Evolutionary conservation across 257 asterid genomes (phyloP), one percentile per base, ranked within the genome.

Genomic region (Oldenlandia corymbosa): DNA sequence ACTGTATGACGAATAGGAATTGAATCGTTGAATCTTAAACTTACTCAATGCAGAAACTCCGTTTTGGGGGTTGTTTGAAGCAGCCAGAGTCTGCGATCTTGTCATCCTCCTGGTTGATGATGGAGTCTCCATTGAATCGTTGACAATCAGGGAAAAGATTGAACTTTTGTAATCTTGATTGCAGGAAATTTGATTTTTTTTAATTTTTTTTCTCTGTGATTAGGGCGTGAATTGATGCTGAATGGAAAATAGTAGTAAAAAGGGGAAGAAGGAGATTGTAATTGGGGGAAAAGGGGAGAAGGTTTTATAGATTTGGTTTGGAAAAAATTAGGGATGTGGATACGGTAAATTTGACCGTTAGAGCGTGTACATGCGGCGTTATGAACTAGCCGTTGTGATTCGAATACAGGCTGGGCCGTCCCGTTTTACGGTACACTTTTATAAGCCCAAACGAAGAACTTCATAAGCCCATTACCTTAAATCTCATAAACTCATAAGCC

Each of bases 321-420:
- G 30, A 9, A 21, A 52, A 56, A 17, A 36, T 36, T 74, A 59
- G 75, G 75, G 73, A 58, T 69, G 11, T 24, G 20, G 26, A 8
- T 54, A 63, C 62, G 67, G 69, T 48, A 18, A 58, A 76, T 71
- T 21, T 77, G 94, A 87, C 95, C 97, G 97, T 89, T 89, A 52
- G 79, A 70, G 84, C 70, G 73, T 74, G 58, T 39, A 57, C 49
- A 59, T 78, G 49, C 74, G 78, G 73, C 81, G 68, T 62, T 9
- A 5, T 68, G 26, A 61, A 84, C 77, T 88, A 88, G 96, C 91
- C 96, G 96, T 88, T 88, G 81, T 62, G 74, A 75, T 80, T 80
- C 79, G 70, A 80, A 79, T 10, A 48, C 43, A 14, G n/a, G 30
- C 16, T 10, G 21, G 56, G 67, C 67, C 41, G 8, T 28, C 13